Conservation (phyloP, 1,284 basidiomycete genomes). For the Cyathus pygmaeus region DNA sequence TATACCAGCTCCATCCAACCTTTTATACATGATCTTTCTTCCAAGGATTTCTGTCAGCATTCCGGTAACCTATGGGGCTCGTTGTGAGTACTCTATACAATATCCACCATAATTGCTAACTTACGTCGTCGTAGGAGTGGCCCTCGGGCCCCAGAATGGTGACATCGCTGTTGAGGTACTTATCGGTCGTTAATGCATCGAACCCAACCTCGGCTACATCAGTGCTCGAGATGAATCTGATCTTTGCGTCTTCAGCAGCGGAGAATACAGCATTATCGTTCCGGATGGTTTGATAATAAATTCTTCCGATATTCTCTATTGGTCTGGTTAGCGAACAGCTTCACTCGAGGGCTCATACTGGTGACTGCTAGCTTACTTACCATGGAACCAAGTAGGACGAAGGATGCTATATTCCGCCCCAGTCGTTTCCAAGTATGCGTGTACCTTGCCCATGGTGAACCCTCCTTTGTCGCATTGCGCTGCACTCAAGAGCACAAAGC, state of each 20-base stretch:
- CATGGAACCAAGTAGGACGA: slow-evolving; percentile 43
- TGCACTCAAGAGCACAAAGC: slow-evolving; percentile 43
- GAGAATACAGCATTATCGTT: slow-evolving; percentile 13
- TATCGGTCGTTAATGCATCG: slow-evolving; percentile 15
- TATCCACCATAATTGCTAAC: neutral
- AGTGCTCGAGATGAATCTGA: slow-evolving; percentile 20
- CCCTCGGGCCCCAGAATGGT: slow-evolving; percentile 25
- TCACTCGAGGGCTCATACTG: too few species aligned
- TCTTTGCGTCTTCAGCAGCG: slow-evolving; percentile 15
- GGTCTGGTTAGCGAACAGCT: too few species aligned
- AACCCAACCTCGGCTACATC: slow-evolving; percentile 25
- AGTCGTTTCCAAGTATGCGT: slow-evolving; percentile 32
- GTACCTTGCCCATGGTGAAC: slow-evolving; percentile 31
- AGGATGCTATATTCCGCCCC: slow-evolving; percentile 39
- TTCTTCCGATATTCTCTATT: slow-evolving; percentile 18
- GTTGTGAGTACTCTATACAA: too few species aligned
- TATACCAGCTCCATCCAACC: slow-evolving; percentile 9
- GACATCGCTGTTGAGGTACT: slow-evolving; percentile 12
- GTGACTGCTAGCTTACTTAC: slow-evolving; percentile 25
- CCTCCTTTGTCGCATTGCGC: slow-evolving; percentile 26
- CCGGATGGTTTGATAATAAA: slow-evolving; percentile 9
- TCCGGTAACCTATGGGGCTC: slow-evolving; percentile 14
- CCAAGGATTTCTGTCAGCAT: slow-evolving; percentile 20
- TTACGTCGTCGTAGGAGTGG: slow-evolving; percentile 26
- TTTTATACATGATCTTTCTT: slow-evolving; percentile 21